Conservation (phyloP, 305 asterid species). For the Fraxinus xanthoxyloides region DNA sequence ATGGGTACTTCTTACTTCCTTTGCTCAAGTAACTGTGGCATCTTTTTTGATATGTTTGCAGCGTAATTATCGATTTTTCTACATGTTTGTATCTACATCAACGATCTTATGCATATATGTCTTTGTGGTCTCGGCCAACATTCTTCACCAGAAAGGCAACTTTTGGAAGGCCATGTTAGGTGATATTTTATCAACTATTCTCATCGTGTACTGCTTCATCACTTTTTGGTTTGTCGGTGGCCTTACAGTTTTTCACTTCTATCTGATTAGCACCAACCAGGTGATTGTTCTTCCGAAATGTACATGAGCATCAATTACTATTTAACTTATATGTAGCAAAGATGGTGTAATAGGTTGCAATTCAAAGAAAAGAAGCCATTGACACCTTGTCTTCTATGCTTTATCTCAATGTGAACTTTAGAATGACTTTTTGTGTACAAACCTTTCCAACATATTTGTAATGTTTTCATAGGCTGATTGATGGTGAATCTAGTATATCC, state of each 20-base stretch:
- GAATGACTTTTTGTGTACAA: background rate
- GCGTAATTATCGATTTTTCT: slow-evolving; percentile 76
- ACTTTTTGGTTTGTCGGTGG: slow-evolving; percentile 81
- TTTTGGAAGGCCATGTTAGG: slow-evolving; percentile 40
- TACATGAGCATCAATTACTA: background rate
- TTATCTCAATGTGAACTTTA: background rate
- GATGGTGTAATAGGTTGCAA: background rate
- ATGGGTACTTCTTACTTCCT: background rate
- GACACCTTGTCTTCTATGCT: background rate
- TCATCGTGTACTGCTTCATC: slow-evolving; percentile 56
- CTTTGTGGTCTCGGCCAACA: slow-evolving; percentile 42
- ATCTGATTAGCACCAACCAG: slow-evolving; percentile 74
- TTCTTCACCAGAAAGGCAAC: slow-evolving; percentile 32
- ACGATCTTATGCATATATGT: slow-evolving; percentile 57
- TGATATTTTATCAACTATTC: slow-evolving; percentile 54
- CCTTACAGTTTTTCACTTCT: slow-evolving; percentile 64
- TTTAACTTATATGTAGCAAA: background rate
- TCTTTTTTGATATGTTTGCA: slow-evolving; percentile 32
- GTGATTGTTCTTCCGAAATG: slow-evolving; percentile 30
- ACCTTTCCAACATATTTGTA: background rate
- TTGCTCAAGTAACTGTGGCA: background rate
- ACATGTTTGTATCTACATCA: slow-evolving; percentile 67
- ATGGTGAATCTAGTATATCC: slow-evolving; percentile 9
- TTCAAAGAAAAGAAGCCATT: background rate
- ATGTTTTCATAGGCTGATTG: background rate